phyloP scores from a whole-genome alignment of 805 yeast species.

The Wickerhamiella kurtzmanii region DNA sequence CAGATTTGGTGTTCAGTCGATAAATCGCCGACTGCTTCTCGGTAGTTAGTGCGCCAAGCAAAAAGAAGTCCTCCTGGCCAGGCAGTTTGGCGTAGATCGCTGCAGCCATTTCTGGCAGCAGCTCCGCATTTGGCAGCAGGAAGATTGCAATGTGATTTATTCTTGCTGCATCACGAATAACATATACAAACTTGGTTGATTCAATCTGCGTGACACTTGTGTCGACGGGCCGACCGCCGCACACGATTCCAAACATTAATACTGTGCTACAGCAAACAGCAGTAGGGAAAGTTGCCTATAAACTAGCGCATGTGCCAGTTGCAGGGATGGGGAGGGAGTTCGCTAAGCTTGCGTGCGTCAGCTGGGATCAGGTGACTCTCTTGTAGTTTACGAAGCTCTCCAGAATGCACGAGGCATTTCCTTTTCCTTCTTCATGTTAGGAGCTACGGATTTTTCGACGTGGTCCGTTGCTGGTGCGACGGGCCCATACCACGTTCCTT shows the following conservation, averaged over 20 bases:
- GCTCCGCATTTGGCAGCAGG: constrained; percentile 63
- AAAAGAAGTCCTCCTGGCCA: constrained; percentile 28
- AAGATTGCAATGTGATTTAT: constrained; percentile 74
- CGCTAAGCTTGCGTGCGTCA: too few species aligned
- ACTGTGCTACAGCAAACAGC: neutral
- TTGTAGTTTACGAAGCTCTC: neutral
- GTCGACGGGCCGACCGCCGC: constrained; percentile 54
- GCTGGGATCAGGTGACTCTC: too few species aligned
- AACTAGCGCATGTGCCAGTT: too few species aligned
- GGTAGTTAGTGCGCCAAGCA: constrained; percentile 27
- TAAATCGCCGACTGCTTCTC: constrained; percentile 85
- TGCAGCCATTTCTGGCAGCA: constrained; percentile 62
- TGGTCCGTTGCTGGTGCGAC: too few species aligned
- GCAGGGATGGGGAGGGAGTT: too few species aligned
- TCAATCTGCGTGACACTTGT: constrained; percentile 45
- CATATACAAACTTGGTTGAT: constrained; percentile 49
- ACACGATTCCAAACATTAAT: constrained; percentile 58
- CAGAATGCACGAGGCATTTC: neutral
- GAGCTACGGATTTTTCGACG: neutral
- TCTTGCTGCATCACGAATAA: constrained; percentile 46
- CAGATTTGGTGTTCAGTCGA: constrained; percentile 42
- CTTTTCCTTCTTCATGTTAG: neutral
- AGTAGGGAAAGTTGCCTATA: too few species aligned
- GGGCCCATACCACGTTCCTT: constrained; percentile 8
- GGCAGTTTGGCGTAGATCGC: constrained; percentile 81